Evolutionary conservation across 2,329 filamentous ascomycete genomes (phyloP), one percentile per base, ranked within the genome.

Genomic region (Fusarium sulawesiense): DNA sequence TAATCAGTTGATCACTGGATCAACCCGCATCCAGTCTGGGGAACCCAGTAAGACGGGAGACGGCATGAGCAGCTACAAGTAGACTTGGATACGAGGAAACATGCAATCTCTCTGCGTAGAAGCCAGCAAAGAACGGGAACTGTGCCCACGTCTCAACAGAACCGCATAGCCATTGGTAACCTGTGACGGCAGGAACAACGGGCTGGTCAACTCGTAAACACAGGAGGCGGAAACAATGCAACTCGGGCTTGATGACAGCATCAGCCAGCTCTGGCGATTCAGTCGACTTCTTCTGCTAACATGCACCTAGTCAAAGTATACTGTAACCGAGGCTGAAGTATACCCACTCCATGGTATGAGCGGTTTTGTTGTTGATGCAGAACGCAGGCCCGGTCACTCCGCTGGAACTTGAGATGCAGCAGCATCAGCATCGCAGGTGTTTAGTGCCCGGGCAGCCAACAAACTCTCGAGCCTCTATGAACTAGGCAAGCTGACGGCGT

Each of bases 301-400:
- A 57, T 54, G 53, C 57, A 65, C 51, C 60, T 64, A 58, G 68
- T 54, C 64, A 58, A 71, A 58, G 61, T 64, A 58, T 60, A 58
- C 51, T 29, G 60, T 46, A 64, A 57, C 51, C 32, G 60, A 66
- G 56, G 62, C 60, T 71, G 41, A 42, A 60, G 55, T 61, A 60
- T 65, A 50, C 50, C 51, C 54, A 56, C 21, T 49, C 49, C 47
- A 60, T 63, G 56, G 30, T 46, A 60, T 65, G 66, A 46, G 68
- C 53, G 61, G 62, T 64, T 72, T 53, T 75, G 66, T 57, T 65
- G 58, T 60, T 51, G 45, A 66, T 59, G 60, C 56, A 47, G 47
- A 40, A 53, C 54, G 56, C 69, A 60, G 27, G 25, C 5, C 47
- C 69, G 51, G 65, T 50, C 54, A 53, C 64, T 46, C 65, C 57